A percentile compares a stretch with the other conserved stretches of the same genome.
Conservation (phyloP, 2,329 filamentous ascomycete genomes). For the Elsinoe australis region DNA sequence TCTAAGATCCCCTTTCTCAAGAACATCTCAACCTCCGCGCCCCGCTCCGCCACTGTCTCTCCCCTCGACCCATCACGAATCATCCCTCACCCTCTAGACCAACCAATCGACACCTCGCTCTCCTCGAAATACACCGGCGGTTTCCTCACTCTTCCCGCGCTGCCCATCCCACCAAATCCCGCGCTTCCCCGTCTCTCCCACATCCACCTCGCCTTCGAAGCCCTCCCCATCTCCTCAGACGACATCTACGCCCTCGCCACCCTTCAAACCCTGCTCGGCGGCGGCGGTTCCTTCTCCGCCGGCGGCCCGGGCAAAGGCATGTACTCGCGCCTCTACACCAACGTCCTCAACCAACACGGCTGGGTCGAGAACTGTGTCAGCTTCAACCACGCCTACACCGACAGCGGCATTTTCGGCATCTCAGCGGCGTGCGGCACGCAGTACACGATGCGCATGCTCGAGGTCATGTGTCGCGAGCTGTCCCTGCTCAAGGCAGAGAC, state of each 20-base stretch:
- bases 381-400: constrained; percentile 96
- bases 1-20: constrained; percentile 87
- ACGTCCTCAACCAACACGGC: constrained; percentile 92
- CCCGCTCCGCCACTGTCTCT: constrained; percentile 52
- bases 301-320: constrained; percentile 97
- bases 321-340: constrained; percentile 96
- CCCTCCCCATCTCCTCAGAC: constrained; percentile 76
- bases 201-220: constrained; percentile 93
- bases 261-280: constrained; percentile 88
- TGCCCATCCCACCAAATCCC: constrained; percentile 70
- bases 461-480: constrained; percentile 90
- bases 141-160: constrained; percentile 74
- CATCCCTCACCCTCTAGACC: constrained; percentile 38
- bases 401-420: constrained; percentile 92
- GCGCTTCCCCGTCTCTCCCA: constrained; percentile 76
- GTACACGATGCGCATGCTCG: constrained; percentile 74
- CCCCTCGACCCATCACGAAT: constrained; percentile 42
- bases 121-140: constrained; percentile 87
- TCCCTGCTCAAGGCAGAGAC: constrained; percentile 80
- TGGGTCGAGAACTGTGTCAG: constrained; percentile 95
- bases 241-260: constrained; percentile 97
- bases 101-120: constrained; percentile 49
- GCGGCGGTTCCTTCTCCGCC: constrained; percentile 91
- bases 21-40: constrained; percentile 69
- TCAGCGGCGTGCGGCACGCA: constrained; percentile 75